Evolutionary conservation across 805 yeast genomes (phyloP).

Genomic region (Myxozyma neotropica): DNA sequence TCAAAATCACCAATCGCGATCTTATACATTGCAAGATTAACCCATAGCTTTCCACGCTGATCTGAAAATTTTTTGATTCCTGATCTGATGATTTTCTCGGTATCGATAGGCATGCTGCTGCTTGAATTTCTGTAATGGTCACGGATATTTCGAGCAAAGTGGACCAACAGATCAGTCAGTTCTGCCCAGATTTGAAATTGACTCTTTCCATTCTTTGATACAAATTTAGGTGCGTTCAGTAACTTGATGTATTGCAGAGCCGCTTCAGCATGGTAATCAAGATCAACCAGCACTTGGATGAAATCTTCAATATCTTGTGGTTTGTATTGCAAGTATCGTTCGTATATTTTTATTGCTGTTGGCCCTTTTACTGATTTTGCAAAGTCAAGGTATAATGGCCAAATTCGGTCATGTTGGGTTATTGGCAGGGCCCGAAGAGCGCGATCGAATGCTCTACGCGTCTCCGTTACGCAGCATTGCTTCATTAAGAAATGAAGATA

Average conservation of each 20-base stretch:
- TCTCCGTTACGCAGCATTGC: conserved; percentile 45
- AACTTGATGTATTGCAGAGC: conserved; percentile 43
- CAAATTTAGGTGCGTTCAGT: conserved; percentile 43
- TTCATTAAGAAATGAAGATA: conserved; percentile 51
- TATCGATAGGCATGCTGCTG: conserved; percentile 33
- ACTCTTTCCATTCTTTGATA: conserved; percentile 47
- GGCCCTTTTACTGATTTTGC: conserved; percentile 50
- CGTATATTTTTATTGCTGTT: conserved; percentile 44
- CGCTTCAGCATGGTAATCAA: conserved; percentile 39
- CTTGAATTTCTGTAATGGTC: no score
- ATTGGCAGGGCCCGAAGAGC: conserved; percentile 54
- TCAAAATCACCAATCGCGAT: conserved; percentile 46
- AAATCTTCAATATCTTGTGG: conserved; percentile 39
- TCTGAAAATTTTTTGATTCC: conserved; percentile 57
- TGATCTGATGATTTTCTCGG: conserved; percentile 45
- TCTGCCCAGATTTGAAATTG: conserved; percentile 53
- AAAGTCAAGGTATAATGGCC: conserved; percentile 57
- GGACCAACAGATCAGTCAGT: conserved; percentile 49
- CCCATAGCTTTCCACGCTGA: conserved; percentile 55
- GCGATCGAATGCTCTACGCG: conserved; percentile 52
- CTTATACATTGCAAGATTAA: conserved; percentile 54
- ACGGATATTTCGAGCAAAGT: conserved; percentile 35
- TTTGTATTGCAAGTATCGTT: conserved; percentile 41
- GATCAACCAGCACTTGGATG: conserved; percentile 37
- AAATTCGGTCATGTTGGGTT: conserved; percentile 57